phyloP scores from a whole-genome alignment of 352 stramenopile species.

The Aphanomyces cochlioides region DNA sequence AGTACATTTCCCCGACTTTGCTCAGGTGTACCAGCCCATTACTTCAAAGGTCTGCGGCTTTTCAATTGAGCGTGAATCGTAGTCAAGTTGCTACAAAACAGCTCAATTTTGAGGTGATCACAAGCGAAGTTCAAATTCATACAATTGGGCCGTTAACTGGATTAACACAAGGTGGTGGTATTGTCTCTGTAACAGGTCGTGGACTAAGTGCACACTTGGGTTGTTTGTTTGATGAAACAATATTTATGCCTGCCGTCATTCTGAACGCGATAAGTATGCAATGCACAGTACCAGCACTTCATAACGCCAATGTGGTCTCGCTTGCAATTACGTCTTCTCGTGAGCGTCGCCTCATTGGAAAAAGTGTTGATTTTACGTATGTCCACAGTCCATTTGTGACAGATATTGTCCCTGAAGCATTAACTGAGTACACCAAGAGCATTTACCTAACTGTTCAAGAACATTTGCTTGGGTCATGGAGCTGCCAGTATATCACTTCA shows the following conservation, averaged over 20 bases:
- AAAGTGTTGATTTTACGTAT: constrained; percentile 32
- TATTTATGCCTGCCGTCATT: constrained; percentile 24
- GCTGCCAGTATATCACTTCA: neutral
- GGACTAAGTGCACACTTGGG: constrained; percentile 32
- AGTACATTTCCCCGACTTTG: constrained; percentile 6
- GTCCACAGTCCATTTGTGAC: constrained; percentile 13
- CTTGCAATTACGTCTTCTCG: constrained; percentile 34
- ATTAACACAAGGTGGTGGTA: constrained; percentile 33
- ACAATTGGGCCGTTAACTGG: constrained; percentile 27
- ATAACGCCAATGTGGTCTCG: neutral
- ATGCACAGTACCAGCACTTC: neutral
- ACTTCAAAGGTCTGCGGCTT: neutral
- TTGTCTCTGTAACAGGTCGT: constrained; percentile 33
- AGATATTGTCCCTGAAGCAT: neutral
- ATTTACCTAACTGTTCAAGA: constrained; percentile 2
- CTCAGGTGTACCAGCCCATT: constrained; percentile 12
- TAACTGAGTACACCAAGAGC: neutral
- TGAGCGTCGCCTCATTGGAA: no score
- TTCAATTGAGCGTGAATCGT: constrained; percentile 10
- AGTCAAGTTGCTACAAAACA: neutral
- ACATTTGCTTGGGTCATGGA: neutral
- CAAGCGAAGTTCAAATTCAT: neutral
- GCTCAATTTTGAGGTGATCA: neutral
- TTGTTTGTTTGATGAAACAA: constrained; percentile 36
- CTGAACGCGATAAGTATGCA: constrained; percentile 21